Evolutionary conservation across 2,329 filamentous ascomycete species (phyloP), one percentile per base, ranked within the genome.

Genomic region (Trichoderma sp.): DNA sequence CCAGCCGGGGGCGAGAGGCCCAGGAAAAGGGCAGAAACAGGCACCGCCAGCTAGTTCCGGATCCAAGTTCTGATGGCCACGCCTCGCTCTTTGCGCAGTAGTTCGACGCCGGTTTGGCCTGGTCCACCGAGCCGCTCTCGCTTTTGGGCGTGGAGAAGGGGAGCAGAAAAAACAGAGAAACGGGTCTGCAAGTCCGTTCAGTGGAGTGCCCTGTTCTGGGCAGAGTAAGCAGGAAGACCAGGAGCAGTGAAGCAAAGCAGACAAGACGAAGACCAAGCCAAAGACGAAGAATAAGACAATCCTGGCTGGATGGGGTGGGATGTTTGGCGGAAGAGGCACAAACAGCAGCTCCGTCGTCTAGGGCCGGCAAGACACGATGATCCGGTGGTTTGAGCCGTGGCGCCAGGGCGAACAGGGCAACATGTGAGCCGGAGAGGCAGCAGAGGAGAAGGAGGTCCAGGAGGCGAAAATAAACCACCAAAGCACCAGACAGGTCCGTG

Each of bases 61-160:
- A 66, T 24, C 52, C 43, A 61, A 63, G 24, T 24, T 56, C 28
- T 43, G 30, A 56, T 34, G n/a, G 54, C 54, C 54, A 37, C 54
- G 30, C 28, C 30, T 26, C 46, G 26, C 51, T 56, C 34, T 21
- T 55, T 30, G 52, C 59, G 59, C 59, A 18, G 46, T 37, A 52
- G 32, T 30, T 30, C 51, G 46, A 52, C 34, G 30, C 61, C 32
- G 51, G 61, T n/a, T 59, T 66, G 51, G 61, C 14, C 51, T 66
- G 54, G 39, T 52, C 55, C 43, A 63, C 59, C 59, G n/a, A 46
- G 43, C 59, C 59, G 32, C 46, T 64, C 2, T 21, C 30, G 21
- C 28, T 28, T 28, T 49, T 51, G 21, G 34, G 51, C 34, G 55
- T 58, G 55, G 55, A 58, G 55, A 58, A 58, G 32, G n/a, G 21